Evolutionary conservation across 2,329 filamentous ascomycete genomes (phyloP), one percentile per base, ranked within the genome.

Genomic region (Aspergillus melleus): DNA sequence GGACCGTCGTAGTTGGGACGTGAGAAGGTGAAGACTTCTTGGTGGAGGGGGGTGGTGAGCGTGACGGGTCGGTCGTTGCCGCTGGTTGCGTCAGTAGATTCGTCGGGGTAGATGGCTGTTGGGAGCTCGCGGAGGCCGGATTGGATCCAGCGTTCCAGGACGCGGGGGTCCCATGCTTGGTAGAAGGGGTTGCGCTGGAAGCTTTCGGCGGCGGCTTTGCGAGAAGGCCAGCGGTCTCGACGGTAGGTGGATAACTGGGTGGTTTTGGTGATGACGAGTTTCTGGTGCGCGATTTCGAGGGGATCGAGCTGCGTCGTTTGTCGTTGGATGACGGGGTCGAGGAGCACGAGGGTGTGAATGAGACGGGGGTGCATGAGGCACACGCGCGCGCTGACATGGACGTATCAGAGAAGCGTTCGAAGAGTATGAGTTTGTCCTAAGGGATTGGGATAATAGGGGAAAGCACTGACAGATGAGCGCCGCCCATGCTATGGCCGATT

Each of bases 401-500:
- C 29, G 14, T n/a, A 42, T 42, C 36, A 42, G 36, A 14, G 16
- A 42, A 42, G 6, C 1, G 14, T n/a, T n/a, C 49, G 61, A 49
- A 56, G 10, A 10, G 44, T 10, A 6, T 24, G 47, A 29, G 16
- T 22, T 22, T n/a, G 22, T 20, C 19, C 2, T 14, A 58, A 29
- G 26, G 26, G 26, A 9, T 29, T 9, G 26, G 26, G 8, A 29
- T 9, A 9, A 29, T 29, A 9, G 26, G 26, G 47, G 10, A 16
- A 29, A 49, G 24, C 42, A 69, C 73, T 66, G 50, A 80, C 72
- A 97, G 82, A 60, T 90, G 85, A 71, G 85, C 86, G 64, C 84
- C 92, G 66, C 94, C 94, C 81, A 96, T 93, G 67, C 91, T 96
- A 77, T 98, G 94, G 16, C 92, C 94, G 29, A 98, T 76, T 58